Percentiles rank a stretch among this genome's conserved stretches.
Conservation (phyloP, 345 rosid species). For the Chamaenerion angustifolium region DNA sequence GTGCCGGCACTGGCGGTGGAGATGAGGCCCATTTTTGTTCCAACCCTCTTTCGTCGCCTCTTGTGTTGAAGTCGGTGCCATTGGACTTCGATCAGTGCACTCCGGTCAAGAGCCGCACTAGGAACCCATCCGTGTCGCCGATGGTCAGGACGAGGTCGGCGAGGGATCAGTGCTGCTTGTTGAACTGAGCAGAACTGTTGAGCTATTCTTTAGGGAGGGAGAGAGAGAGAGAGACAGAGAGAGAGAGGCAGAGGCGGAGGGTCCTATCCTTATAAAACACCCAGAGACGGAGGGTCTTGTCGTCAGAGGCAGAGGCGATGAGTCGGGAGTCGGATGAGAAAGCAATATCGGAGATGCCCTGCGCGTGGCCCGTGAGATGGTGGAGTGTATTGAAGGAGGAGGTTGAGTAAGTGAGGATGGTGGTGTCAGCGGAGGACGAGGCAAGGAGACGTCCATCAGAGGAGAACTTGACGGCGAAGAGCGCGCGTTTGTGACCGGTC, state of each 20-base stretch:
- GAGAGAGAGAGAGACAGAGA: too few species aligned
- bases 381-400: slow-evolving; percentile 36
- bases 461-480: slow-evolving; percentile 84
- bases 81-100: slow-evolving; percentile 82
- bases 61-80: slow-evolving; percentile 66
- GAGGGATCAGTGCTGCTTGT: slow-evolving; percentile 12
- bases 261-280: too few species aligned
- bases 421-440: slow-evolving; percentile 79
- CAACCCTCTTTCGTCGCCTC: slow-evolving; percentile 30
- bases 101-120: slow-evolving; percentile 46
- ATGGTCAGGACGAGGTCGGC: slow-evolving; percentile 33
- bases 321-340: slow-evolving; percentile 79
- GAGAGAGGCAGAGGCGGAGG: too few species aligned
- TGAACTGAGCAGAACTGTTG: too few species aligned
- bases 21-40: neutral
- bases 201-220: too few species aligned
- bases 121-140: slow-evolving; percentile 36
- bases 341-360: slow-evolving; percentile 77
- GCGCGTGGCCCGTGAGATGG: slow-evolving; percentile 56
- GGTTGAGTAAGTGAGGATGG: slow-evolving; percentile 52
- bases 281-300: slow-evolving; percentile 86
- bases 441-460: slow-evolving; percentile 76
- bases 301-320: slow-evolving; percentile 90
- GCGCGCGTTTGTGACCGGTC: slow-evolving; percentile 44
- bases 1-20: slow-evolving; percentile 14